Base-by-base conservation (phyloP, 2,329 filamentous ascomycete genomes). In the Epicoccum nigrum region DNA sequence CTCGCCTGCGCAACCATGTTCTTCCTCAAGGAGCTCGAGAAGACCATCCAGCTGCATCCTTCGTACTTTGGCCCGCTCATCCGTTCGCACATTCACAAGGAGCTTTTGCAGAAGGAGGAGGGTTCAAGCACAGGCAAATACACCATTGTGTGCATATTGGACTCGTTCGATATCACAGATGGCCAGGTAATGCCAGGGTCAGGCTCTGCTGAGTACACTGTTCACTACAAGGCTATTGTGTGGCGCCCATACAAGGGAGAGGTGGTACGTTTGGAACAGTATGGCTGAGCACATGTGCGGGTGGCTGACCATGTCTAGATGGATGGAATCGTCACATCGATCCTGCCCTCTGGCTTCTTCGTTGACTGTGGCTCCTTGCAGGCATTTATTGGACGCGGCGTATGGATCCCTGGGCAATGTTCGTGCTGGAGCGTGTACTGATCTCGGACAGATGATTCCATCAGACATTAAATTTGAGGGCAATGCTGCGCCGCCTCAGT, bases 211-310 rank as follows among this genome's bases (percentile, higher is more conserved):
- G 91, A 97, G 75, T 99, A 97, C 72, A 96, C 90, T 0, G 92
- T 99, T 39, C 86, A 89, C 66, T 99, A 97, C 73, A 90, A 92
- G 55, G 94, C 94, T 45, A 93, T 99, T 54, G 91, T 99, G 51
- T 99, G 93, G 93, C 86, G 93, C 68, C 94, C 94, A 9, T 99
- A 97, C 81, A 93, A 94, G 76, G 93, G 94, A 69, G 94, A 99
- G 82, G 96, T 94, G 74, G 94, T 96, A 85, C 76, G 88, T 77
- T 77, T 45, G 52, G 39, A 23, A 41, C 23, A 45, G 25, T 19
- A 20, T 38, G 34, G 33, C 34, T 13, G 21, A 16, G 38, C 20
- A 39, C 11, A 20, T 20, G 13, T 28, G 16, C 49, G 30, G 4
- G 30, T 48, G 55, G 76, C 71, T 61, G 69, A 50, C 7, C 19